Evolutionary conservation across 495 filamentous ascomycete genomes (phyloP), one percentile per base, ranked within the genome.

Genomic region (Aspergillus ostianus): DNA sequence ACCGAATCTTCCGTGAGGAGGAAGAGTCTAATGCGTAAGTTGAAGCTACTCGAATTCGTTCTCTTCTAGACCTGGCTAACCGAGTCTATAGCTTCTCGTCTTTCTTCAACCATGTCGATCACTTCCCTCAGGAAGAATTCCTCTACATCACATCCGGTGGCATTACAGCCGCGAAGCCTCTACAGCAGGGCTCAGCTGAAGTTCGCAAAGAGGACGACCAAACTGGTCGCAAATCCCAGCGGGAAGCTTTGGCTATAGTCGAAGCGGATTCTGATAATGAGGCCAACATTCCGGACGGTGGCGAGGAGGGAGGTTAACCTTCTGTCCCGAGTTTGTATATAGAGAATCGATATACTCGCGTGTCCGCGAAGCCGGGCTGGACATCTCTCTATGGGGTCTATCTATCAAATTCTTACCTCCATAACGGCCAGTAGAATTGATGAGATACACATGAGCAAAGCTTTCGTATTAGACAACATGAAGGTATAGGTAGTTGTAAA

Each of bases 1-100:
- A 88, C 64, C 80, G 90, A 13, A 96, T 98, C 59, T 98, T 93
- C 75, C 83, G 88, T 36, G 86, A 94, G 63, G 94, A 98, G 73
- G 88, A 93, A 71, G 81, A 88, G 67, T 82, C 86, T 57, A 84
- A 90, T 63, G 77, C 82, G 88, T 93, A 78, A 76, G 87, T 83
- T 49, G 15, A 36, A 9, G 9, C 17, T 45, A n/a, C 47, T 23
- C 51, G 19, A 49, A 7, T 17, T 6, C 1, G 10, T 7, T 41
- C 59, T 36, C 26, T 36, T 10, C 32, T 48, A 8, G 30, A 58
- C 61, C 26, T 15, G 41, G 51, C 36, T 51, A 48, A 53, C 60
- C 57, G 19, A 29, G 18, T 44, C 17, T 60, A 26, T 62, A 90
- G 89, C 26, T 96, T 92, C 70, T 83, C 88, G 67, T 74, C 79